Base-by-base conservation (phyloP, 306 rosid genomes). In the Quercus gilva region DNA sequence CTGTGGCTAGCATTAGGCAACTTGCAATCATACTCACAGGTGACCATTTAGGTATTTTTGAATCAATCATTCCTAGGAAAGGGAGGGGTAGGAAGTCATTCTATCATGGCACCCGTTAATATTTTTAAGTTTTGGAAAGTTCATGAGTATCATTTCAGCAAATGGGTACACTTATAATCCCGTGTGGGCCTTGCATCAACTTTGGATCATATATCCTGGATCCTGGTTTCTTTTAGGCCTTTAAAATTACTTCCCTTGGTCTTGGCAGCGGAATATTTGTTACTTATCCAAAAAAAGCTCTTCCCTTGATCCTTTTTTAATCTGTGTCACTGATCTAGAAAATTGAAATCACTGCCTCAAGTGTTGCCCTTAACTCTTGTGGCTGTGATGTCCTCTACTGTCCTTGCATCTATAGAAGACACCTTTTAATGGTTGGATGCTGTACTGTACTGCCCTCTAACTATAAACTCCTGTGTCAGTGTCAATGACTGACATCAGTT, bases 231-330 rank as follows among this genome's bases (percentile, higher is more conserved):
- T 53, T 72, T 61, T 76, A 55, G 68, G 68, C 49, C 52, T 82
- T 45, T 14, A 25, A 26, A 77, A 59, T 18, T 41, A 21, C 71
- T 73, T 56, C 67, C 51, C 5, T 14, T 25, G 55, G 51, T 57
- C 57, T 7, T 37, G 45, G 11, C 45, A 37, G 45, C 45, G 11
- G 45, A 37, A 37, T 37, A 41, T 41, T 41, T 41, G 3, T 41
- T 8, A 41, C 45, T 37, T 7, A 6, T 1, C 2, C 8, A 41
- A 41, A 41, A 37, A 37, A 7, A 37, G n/a, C n/a, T n/a, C 49
- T 73, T 52, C 67, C 51, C 2, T 14, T 25, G 55, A 59, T 61
- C 57, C 14, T 74, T 78, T 81, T 79, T 21, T 78, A 49, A 49
- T 49, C 53, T 49, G 51, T 41, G 52, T 49, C 53, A 49, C 53